A percentile compares a stretch with the other conserved stretches of the same genome.
These are phyloP conservation scores for Lasiosphaeria ovina DNA, from an alignment of 495 filamentous ascomycete genomes.

Conservation along the genomic window DNA sequence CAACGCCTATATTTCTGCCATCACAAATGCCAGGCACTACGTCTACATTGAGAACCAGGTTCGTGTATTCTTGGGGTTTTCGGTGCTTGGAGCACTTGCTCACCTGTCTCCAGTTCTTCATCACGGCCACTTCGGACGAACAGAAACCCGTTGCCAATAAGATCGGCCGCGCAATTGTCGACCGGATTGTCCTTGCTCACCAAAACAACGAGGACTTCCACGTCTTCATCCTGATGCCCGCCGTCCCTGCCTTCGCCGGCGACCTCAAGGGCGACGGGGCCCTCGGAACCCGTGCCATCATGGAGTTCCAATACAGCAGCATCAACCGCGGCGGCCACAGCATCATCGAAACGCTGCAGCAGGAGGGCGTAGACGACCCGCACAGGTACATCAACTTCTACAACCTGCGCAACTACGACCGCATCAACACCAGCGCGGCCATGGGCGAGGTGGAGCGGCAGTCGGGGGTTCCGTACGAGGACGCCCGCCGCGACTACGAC, in stretches of 20 bases:
- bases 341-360: constrained; percentile 76
- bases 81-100: too few species aligned
- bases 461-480: constrained; percentile 71
- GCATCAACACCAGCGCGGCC: constrained; percentile 69
- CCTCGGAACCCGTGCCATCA: constrained; percentile 87
- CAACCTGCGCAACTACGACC: constrained; percentile 90
- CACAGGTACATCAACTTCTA: constrained; percentile 91
- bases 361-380: constrained; percentile 64
- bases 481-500: constrained; percentile 67
- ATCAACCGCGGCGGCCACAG: constrained; percentile 85
- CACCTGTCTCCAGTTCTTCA: constrained; percentile 65
- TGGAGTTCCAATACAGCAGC: constrained; percentile 80
- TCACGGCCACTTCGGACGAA: constrained; percentile 75
- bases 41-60: constrained; percentile 93
- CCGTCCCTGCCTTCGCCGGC: constrained; percentile 87
- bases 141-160: constrained; percentile 83
- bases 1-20: constrained; percentile 83
- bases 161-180: constrained; percentile 84
- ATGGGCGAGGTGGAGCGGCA: constrained; percentile 63
- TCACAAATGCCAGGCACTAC: constrained; percentile 77
- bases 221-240: constrained; percentile 81
- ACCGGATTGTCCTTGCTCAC: constrained; percentile 79
- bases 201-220: constrained; percentile 72
- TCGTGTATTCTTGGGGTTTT: not conserved
- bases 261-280: constrained; percentile 76